Base-by-base conservation (phyloP, 345 rosid species). In the Triadica sebifera region DNA sequence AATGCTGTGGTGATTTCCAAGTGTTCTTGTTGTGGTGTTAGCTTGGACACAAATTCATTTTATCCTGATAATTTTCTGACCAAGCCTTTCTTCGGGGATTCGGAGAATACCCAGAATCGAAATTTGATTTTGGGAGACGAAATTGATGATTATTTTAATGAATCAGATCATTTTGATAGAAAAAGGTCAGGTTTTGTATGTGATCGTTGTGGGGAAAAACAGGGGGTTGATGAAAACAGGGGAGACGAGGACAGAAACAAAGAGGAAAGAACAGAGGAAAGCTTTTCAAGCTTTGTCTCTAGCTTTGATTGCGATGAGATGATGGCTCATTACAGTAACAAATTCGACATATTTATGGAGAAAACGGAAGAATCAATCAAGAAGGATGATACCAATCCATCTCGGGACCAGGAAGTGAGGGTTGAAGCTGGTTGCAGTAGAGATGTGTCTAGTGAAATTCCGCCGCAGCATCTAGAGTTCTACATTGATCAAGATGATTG, bases 401-500 rank as follows among this genome's bases (percentile, higher is more conserved):
- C 75, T 65, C 25, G 34, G 37, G 72, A 69, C 43, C 75, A 76
- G 77, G 45, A 49, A 22, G 77, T 24, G 29, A 45, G 58, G 59
- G 73, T 56, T 70, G 81, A 78, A 73, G 62, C 57, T n/a, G 71
- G 22, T 56, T 67, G 56, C 72, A 8, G 53, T 20, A 73, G 85
- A 41, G 85, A 68, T 51, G 56, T 67, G 52, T 50, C 84, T 41
- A 19, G 68, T 25, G 89, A 69, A 55, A 69, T 69, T 49, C 55
- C 59, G 22, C 67, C 76, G 5, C 84, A 60, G 22, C 93, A 92
- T 79, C 86, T 92, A 16, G 98, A 90, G 49, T 92, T 94, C 81
- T 94, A 86, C 86, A 86, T 94, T 12, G 93, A 92, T 49, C 85
- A 80, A 62, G 80, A 88, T 29, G 95, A 87, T 59, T 89, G 87